Base-by-base conservation (phyloP, 1,284 basidiomycete genomes). In the Xerocomus cyaneibrunnescens region DNA sequence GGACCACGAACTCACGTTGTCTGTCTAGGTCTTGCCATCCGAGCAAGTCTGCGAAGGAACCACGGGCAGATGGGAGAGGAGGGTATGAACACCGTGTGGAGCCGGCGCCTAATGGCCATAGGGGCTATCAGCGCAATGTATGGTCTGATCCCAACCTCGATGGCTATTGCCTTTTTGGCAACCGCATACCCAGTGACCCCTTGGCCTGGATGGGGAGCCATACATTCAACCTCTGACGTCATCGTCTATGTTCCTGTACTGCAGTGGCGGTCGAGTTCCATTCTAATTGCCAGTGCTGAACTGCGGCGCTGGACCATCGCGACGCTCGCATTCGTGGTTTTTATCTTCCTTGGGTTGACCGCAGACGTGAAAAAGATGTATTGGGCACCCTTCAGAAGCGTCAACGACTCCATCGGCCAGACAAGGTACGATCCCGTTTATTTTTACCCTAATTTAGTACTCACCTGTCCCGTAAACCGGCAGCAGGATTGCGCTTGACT, bases 341-440 rank as follows among this genome's bases (percentile, higher is more conserved):
- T 69, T 23, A n/a, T 46, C 16, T 41, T 64, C 41, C 59, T 67
- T 34, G 65, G 63, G n/a, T 48, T 62, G 22, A 57, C 61, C 1
- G 32, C 45, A 3, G 67, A 64, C 5, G 47, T 57, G 32, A 60
- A 45, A 48, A 59, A 36, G 41, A 55, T 61, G 51, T 62, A 59
- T 32, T 14, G 37, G 22, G 25, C 27, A n/a, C 38, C 48, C 10
- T 36, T 61, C 38, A 61, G 40, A 47, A 35, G 37, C 7, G 10
- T n/a, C 36, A 28, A 45, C 3, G 44, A 38, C 2, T 34, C 45
- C 25, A 3, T 19, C 3, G 7, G 19, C 43, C 50, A 35, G 10
- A 13, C 36, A 21, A 28, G 51, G 60, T 64, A 5, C 8, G 41
- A 27, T 42, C 12, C 44, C 1, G 23, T 34, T 32, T 0, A 7